These are phyloP conservation scores for Somion occarium DNA, from an alignment of 1,284 basidiomycete species.

Conservation along the genomic window DNA sequence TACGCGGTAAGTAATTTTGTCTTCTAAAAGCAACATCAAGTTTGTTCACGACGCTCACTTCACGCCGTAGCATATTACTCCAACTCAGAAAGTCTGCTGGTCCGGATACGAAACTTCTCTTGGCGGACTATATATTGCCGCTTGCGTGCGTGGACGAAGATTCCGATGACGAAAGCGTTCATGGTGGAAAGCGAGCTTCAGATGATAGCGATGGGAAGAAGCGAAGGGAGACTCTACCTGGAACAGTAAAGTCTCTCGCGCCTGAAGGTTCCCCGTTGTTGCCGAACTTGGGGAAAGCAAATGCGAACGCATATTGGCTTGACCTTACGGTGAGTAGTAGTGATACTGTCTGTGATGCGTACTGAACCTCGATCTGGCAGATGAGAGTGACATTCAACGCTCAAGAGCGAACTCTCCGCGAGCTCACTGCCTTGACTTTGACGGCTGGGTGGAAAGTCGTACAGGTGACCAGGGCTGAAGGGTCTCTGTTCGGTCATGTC, in stretches of 20 bases:
- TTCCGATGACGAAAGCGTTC: constrained; percentile 11
- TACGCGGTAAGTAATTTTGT: constrained; percentile 15
- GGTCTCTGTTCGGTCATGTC: constrained; percentile 63
- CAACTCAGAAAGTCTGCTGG: constrained; percentile 30
- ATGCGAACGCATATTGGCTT: constrained; percentile 67
- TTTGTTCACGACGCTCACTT: constrained; percentile 1
- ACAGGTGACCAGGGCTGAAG: constrained; percentile 52
- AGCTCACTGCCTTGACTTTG: constrained; percentile 49
- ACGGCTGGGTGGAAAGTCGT: constrained; percentile 66
- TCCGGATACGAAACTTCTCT: constrained; percentile 50
- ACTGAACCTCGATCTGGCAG: constrained; percentile 29
- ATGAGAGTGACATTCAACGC: constrained; percentile 71
- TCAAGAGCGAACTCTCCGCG: constrained; percentile 66
- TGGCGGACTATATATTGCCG: constrained; percentile 66
- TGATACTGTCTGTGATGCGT: background rate
- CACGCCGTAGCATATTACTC: constrained; percentile 27
- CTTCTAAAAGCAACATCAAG: background rate
- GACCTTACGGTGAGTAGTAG: constrained; percentile 53
- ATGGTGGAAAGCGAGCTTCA: constrained; percentile 15
- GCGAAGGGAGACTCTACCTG: constrained; percentile 26
- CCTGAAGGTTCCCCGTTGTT: constrained; percentile 49
- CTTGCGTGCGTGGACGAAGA: constrained; percentile 56
- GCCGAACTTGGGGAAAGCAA: constrained; percentile 67
- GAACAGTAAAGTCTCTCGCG: constrained; percentile 27
- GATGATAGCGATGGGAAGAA: constrained; percentile 12